Percentiles rank a stretch among this genome's conserved stretches.
phyloP scores from a whole-genome alignment of 2,329 filamentous ascomycete species.

The Tolypocladium endophyticum region DNA sequence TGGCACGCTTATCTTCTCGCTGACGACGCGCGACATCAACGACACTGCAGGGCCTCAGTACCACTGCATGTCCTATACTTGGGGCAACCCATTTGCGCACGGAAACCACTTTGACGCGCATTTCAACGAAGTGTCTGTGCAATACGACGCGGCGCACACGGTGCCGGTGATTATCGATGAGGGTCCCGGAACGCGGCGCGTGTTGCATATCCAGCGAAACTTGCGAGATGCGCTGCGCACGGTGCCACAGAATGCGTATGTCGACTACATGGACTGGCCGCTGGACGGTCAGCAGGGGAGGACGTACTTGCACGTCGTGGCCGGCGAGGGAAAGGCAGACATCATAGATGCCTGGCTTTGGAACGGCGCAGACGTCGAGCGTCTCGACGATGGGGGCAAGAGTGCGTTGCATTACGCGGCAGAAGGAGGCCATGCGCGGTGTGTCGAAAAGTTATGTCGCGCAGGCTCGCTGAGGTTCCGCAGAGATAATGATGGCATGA shows the following conservation, averaged over 20 bases:
- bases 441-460: constrained; percentile 5
- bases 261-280: constrained; percentile 4
- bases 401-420: constrained; percentile 10
- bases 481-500: constrained; percentile 5
- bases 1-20: constrained; percentile 8
- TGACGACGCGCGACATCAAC: constrained; percentile 7
- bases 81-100: constrained; percentile 14
- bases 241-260: constrained; percentile 4
- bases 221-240: constrained; percentile 10
- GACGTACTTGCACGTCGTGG: constrained; percentile 6
- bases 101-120: constrained; percentile 7
- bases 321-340: constrained; percentile 1
- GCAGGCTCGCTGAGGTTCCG: constrained; percentile 2
- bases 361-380: constrained; percentile 5
- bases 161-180: constrained; percentile 8
- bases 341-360: constrained; percentile 5
- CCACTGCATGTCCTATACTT: constrained; percentile 14
- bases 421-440: constrained; percentile 2
- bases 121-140: constrained; percentile 4
- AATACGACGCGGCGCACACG: constrained; percentile 6
- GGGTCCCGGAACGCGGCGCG: not conserved
- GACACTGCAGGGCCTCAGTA: constrained; percentile 5
- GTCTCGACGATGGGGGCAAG: constrained; percentile 4
- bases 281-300: constrained; percentile 1
- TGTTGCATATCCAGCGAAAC: constrained; percentile 10